Percentiles rank a stretch among this genome's conserved stretches.
Evolutionary conservation across 345 rosid genomes (phyloP).

Genomic region (Theobroma cacao): DNA sequence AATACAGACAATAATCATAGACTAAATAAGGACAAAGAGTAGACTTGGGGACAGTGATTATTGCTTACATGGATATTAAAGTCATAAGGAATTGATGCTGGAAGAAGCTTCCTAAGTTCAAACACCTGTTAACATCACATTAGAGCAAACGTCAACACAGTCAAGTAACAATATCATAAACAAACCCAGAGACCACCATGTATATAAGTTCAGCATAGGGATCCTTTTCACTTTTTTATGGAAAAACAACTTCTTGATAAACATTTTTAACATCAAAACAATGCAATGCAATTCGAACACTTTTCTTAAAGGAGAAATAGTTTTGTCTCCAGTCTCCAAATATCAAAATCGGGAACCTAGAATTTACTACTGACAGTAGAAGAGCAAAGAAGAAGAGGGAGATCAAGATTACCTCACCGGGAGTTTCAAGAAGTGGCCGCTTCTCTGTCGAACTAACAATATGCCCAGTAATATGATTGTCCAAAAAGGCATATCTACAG

Average conservation of each 20-base stretch:
- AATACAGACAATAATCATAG: neutral
- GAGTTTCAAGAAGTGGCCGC: constrained; percentile 91
- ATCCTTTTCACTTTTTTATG: neutral
- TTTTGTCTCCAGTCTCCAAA: neutral
- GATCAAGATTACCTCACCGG: constrained; percentile 59
- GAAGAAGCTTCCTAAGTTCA: constrained; percentile 89
- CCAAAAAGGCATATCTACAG: constrained; percentile 55
- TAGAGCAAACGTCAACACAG: neutral
- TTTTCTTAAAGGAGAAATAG: neutral
- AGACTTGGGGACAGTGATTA: constrained; percentile 7
- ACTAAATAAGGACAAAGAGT: neutral
- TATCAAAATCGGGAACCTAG: neutral
- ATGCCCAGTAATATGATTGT: constrained; percentile 51
- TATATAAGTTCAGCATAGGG: neutral
- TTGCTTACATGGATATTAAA: constrained; percentile 86
- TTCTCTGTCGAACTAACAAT: constrained; percentile 72
- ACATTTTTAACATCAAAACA: neutral
- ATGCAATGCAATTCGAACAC: neutral
- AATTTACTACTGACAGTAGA: neutral
- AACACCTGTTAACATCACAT: constrained; percentile 50
- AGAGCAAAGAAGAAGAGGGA: neutral
- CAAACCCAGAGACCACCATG: constrained; percentile 1
- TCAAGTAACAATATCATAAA: constrained; percentile 1
- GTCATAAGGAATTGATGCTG: constrained; percentile 61
- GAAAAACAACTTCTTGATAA: neutral